Conservation (phyloP, 176 grass and related monocot genomes). For the Bolboschoenus planiculmis region DNA sequence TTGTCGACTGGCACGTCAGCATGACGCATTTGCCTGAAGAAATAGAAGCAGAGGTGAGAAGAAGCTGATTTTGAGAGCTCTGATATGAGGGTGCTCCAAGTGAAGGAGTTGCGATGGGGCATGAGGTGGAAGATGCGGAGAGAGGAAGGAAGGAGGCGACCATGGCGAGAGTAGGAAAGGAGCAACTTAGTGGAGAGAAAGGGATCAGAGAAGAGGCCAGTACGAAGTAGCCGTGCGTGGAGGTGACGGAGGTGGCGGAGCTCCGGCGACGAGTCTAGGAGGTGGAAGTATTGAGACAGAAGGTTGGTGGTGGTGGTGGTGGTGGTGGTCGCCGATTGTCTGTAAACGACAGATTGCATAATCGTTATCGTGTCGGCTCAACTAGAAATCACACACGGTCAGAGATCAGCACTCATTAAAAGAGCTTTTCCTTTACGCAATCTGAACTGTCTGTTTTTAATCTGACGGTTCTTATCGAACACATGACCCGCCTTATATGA, state of each 20-base stretch:
- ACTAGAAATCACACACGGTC: no score
- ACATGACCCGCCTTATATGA: neutral
- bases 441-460: neutral
- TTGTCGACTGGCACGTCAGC: constrained; percentile 28
- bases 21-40: constrained; percentile 46
- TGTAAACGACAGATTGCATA: neutral
- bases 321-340: neutral
- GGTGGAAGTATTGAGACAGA: neutral
- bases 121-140: constrained; percentile 26
- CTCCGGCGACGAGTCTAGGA: neutral
- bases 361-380: no score
- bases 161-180: constrained; percentile 16
- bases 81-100: constrained; percentile 42
- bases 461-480: neutral
- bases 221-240: neutral
- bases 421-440: neutral
- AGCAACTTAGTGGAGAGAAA: constrained; percentile 20
- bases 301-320: neutral
- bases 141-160: neutral
- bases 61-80: constrained; percentile 43
- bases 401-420: neutral
- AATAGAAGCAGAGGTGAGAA: constrained; percentile 25
- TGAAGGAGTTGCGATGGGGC: constrained; percentile 16
- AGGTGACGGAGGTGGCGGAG: neutral
- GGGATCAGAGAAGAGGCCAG: neutral